Conservation (phyloP, 2,329 filamentous ascomycete genomes). For the Cytospora leucostoma region DNA sequence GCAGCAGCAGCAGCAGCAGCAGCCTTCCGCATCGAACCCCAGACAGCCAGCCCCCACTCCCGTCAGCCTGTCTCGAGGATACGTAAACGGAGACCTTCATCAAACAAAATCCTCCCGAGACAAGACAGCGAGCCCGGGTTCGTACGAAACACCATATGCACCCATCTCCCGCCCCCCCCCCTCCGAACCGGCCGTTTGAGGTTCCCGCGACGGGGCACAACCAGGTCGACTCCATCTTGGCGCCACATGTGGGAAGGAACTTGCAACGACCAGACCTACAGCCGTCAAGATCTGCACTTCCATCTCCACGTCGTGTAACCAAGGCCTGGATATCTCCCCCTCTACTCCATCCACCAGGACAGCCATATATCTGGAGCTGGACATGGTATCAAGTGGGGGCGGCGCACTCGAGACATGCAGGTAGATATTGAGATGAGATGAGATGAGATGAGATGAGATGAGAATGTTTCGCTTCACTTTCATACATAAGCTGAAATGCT, state of each 20-base stretch:
- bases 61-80: background rate
- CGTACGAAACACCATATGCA: background rate
- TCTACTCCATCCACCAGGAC: too few relatives aligned
- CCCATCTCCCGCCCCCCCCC: background rate
- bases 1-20: background rate
- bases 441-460: conserved; percentile 3
- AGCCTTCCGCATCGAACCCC: background rate
- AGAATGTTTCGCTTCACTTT: conserved; percentile 20
- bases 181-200: conserved; percentile 4
- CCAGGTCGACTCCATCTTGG: background rate
- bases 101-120: background rate
- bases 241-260: background rate
- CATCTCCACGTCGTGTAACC: background rate
- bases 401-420: conserved; percentile 10
- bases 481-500: conserved; percentile 11
- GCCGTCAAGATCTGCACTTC: too few relatives aligned
- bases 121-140: background rate
- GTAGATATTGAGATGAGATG: conserved; percentile 5
- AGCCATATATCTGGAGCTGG: background rate
- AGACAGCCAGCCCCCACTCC: background rate
- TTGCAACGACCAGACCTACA: background rate
- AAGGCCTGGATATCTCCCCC: too few relatives aligned
- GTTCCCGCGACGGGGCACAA: background rate
- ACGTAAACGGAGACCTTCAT: background rate
- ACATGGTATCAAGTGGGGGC: background rate